Evolutionary conservation across 805 yeast genomes (phyloP).

Genomic region (Teunomyces funiuensis): DNA sequence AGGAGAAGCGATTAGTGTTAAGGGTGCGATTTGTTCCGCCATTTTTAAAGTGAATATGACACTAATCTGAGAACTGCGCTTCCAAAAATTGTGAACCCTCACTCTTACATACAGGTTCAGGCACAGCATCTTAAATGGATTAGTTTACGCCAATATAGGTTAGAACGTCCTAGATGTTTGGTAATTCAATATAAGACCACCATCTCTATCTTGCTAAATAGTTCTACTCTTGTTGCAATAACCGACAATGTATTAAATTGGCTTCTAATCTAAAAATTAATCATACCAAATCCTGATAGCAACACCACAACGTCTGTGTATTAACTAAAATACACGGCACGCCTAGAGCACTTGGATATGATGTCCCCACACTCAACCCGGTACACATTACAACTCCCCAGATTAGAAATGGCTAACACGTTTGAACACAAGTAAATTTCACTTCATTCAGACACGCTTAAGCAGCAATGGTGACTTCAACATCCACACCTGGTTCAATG

Average conservation of each 20-base stretch:
- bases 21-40: background rate
- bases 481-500: conserved; percentile 99
- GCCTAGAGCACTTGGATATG: conserved; percentile 56
- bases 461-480: conserved; percentile 88
- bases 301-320: conserved; percentile 58
- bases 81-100: background rate
- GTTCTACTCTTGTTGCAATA: conserved; percentile 5
- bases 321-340: conserved; percentile 50
- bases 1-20: background rate
- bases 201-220: conserved; percentile 6
- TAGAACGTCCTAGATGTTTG: too few species aligned
- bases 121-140: too few species aligned
- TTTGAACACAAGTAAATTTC: background rate
- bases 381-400: background rate
- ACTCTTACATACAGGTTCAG: too few species aligned
- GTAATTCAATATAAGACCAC: conserved; percentile 6
- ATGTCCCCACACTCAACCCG: conserved; percentile 15
- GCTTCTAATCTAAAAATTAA: conserved; percentile 9
- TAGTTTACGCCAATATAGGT: too few species aligned
- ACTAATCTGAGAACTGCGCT: background rate
- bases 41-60: background rate
- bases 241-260: conserved; percentile 15
- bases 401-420: background rate
- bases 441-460: conserved; percentile 34
- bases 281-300: conserved; percentile 55